phyloP scores from a whole-genome alignment of 257 asterid genomes.

The Handroanthus guayacan region DNA sequence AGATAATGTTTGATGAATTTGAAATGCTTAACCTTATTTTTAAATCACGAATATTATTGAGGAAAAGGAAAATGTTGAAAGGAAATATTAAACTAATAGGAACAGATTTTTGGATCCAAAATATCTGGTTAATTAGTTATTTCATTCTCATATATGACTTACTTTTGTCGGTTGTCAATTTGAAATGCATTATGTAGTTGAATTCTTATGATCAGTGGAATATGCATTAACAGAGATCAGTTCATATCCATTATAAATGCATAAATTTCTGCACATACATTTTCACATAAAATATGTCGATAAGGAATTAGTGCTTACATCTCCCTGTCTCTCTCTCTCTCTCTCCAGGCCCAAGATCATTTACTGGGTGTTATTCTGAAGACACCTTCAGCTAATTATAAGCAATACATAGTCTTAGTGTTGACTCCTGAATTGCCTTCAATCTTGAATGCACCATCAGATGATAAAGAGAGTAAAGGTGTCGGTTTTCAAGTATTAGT shows the following conservation, averaged over 20 bases:
- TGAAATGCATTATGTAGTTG: conserved; percentile 15
- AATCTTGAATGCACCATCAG: conserved; percentile 48
- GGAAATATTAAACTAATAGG: neutral
- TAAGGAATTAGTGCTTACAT: conserved; percentile 15
- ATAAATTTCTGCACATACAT: conserved; percentile 27
- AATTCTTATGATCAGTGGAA: conserved; percentile 31
- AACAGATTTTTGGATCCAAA: neutral
- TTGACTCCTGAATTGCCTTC: conserved; percentile 81
- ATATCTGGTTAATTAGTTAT: conserved; percentile 11
- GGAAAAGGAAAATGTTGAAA: conserved; percentile 9
- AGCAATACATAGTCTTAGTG: conserved; percentile 81
- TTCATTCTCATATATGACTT: neutral
- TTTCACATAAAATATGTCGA: conserved; percentile 26
- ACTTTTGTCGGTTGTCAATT: conserved; percentile 22
- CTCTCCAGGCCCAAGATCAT: conserved; percentile 88
- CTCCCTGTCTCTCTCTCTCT: conserved; percentile 20
- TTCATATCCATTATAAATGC: conserved; percentile 22
- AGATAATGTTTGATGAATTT: conserved; percentile 14
- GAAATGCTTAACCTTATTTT: conserved; percentile 4
- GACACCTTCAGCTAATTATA: conserved; percentile 69
- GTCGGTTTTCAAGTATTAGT: conserved; percentile 68
- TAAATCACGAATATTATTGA: conserved; percentile 16
- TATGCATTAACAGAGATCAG: conserved; percentile 25
- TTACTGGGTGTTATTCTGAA: conserved; percentile 87
- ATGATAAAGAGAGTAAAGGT: conserved; percentile 53